Base-by-base conservation (phyloP, 202 grass and related monocot genomes). In the Setaria italica region DNA sequence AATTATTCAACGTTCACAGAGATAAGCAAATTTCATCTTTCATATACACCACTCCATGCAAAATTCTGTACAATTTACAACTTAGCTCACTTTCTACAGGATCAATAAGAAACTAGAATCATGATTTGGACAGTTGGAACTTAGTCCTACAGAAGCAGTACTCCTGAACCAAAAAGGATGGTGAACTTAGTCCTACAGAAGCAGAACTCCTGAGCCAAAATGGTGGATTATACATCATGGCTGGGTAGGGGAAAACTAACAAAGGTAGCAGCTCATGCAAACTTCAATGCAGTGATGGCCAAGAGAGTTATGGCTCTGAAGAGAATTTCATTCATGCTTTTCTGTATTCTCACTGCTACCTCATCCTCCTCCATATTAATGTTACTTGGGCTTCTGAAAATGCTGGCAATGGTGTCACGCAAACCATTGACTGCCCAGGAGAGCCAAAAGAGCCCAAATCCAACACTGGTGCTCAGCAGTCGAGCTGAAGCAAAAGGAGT, bases 371-470 rank as follows among this genome's bases (percentile, higher is more conserved):
- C 78, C 15, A 90, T 34, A 43, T 87, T 86, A n/a, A 83, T 29
- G 50, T 92, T 83, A n/a, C 67, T 71, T 16, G 88, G 87, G 75
- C 69, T 87, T 85, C 85, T 94, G 49, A 83, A 86, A 39, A 97
- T 50, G 69, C 77, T 80, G 30, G 79, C 67, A 34, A 96, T 93
- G 1, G 94, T 93, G 74, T 99, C 92, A 63, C 92, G 90, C 74
- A 99, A 67, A 46, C 90, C 79, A 16, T 88, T 90, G 74, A 99
- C 89, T 15, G 92, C 92, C 54, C 65, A 93, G 11, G 93, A 99
- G 51, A 99, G 87, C 93, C 93, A 99, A 85, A 99, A 96, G 19
- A 99, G 74, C 9, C 97, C 97, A 29, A 99, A 60, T 72, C 97
- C 97, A 46, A 99, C 87, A 58, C 89, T 79, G 2, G 94, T 90